Percentiles rank a stretch among this genome's conserved stretches.
phyloP scores from a whole-genome alignment of 176 grass and related monocot species.

The Carex littledalei region DNA sequence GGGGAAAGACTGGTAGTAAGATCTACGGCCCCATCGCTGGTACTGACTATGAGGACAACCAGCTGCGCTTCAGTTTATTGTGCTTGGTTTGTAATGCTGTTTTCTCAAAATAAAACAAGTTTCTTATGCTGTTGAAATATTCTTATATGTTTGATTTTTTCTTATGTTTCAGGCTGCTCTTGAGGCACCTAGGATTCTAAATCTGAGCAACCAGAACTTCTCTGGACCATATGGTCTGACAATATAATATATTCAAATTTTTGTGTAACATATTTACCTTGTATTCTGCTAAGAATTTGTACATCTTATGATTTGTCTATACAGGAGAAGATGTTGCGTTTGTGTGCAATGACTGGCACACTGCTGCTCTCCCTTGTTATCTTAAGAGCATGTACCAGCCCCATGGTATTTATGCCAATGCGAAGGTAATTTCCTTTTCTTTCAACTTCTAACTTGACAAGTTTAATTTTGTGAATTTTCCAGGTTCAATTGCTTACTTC shows the following conservation, averaged over 20 bases:
- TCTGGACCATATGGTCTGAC: constrained; percentile 67
- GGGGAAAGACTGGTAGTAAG: constrained; percentile 95
- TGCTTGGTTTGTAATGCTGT: constrained; percentile 53
- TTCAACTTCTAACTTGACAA: constrained; percentile 40
- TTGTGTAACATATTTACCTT: constrained; percentile 24
- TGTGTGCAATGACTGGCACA: constrained; percentile 96
- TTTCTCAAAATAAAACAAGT: not conserved
- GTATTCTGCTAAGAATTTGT: not conserved
- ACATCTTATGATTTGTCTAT: not conserved
- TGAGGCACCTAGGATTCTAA: constrained; percentile 66
- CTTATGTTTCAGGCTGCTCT: constrained; percentile 59
- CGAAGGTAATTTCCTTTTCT: constrained; percentile 36
- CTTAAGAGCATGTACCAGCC: constrained; percentile 69
- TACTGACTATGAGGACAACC: constrained; percentile 72
- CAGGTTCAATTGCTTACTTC: constrained; percentile 7
- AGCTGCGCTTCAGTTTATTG: constrained; percentile 76
- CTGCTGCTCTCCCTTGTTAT: constrained; percentile 59
- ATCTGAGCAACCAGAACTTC: constrained; percentile 53
- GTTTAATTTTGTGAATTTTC: constrained; percentile 43
- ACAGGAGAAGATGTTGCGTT: constrained; percentile 84
- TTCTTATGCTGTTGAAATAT: constrained; percentile 37
- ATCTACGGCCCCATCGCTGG: constrained; percentile 81
- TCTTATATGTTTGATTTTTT: constrained; percentile 32
- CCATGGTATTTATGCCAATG: constrained; percentile 58
- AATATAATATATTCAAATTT: constrained; percentile 20